Evolutionary conservation across 805 yeast species (phyloP), one percentile per base, ranked within the genome.

Genomic region (Candida germanica): DNA sequence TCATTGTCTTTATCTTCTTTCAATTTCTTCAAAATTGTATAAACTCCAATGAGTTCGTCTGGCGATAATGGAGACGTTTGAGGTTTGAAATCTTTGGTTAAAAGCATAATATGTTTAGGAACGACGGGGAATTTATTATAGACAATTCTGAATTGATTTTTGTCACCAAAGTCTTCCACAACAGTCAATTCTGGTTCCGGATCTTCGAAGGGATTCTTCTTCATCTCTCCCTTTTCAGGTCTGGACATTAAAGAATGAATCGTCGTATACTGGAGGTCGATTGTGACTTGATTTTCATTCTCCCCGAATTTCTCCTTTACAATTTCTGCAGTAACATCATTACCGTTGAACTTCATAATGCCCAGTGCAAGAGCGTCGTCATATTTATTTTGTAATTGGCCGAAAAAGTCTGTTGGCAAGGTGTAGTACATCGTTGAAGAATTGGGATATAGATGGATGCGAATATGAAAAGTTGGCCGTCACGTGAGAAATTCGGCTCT

Each of bases 81-180:
- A 2, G 82, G 67, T 44, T 76, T 75, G 59, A 81, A 85, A 35
- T 77, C 72, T 43, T 77, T 83, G 1, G 98, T 87, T 6, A 89
- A 80, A 36, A 88, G 51, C 62, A 93, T 65, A 37, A 86, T 73
- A 57, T 91, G 98, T 49, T 80, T 75, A 29, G 85, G 78, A 4
- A 83, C 75, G 25, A 89, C 81, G 7, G 97, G 95, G 59, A 75
- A 93, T 59, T 91, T 93, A 69, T 91, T 91, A 47, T 87, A 72
- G 5, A 91, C 77, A 22, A 91, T 58, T 44, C 79, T 69, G 36
- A 64, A 64, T 31, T 65, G 69, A 51, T 82, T 77, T 19, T 75
- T 63, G 3, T 65, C 69, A 8, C 76, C 75, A 39, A 73, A 69
- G 30, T 70, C 69, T 7, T 71, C 70, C 17, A 77, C 48, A 6